These are phyloP conservation scores for Daldinia decipiens DNA, from an alignment of 495 filamentous ascomycete species.

Conservation along the genomic window DNA sequence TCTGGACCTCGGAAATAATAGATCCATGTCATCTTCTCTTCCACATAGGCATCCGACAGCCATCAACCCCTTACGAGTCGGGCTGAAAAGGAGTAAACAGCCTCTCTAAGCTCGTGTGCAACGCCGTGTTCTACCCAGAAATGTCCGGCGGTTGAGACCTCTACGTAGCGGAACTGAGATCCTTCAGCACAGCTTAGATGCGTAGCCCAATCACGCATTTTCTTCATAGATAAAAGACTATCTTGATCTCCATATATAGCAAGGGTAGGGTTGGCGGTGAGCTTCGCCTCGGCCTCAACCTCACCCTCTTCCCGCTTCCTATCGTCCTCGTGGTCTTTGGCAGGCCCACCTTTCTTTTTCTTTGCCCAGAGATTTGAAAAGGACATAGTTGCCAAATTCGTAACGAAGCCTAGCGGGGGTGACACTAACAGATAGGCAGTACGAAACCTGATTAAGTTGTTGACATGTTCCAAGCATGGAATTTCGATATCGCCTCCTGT, in stretches of 20 bases:
- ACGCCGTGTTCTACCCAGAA: slow-evolving; percentile 81
- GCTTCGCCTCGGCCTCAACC: slow-evolving; percentile 60
- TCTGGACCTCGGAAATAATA: neutral
- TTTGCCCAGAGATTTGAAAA: slow-evolving; percentile 43
- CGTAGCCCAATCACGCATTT: slow-evolving; percentile 75
- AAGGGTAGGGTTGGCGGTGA: slow-evolving; percentile 68
- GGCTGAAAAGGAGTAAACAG: slow-evolving; percentile 34
- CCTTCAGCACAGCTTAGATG: slow-evolving; percentile 57
- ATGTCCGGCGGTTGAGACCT: slow-evolving; percentile 78
- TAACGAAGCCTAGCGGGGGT: slow-evolving; percentile 74
- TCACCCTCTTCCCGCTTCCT: slow-evolving; percentile 46
- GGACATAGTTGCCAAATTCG: slow-evolving; percentile 66
- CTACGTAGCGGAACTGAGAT: slow-evolving; percentile 61
- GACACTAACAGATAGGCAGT: slow-evolving; percentile 83
- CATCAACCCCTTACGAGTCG: slow-evolving; percentile 4
- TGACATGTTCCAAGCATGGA: slow-evolving; percentile 40
- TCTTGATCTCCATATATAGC: slow-evolving; percentile 84
- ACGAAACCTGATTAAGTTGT: slow-evolving; percentile 40
- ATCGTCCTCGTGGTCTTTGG: slow-evolving; percentile 17
- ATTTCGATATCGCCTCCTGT: slow-evolving; percentile 27
- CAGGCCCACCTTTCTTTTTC: slow-evolving; percentile 14
- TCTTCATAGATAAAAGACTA: slow-evolving; percentile 74
- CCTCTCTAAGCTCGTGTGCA: slow-evolving; percentile 63
- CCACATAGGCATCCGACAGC: neutral
- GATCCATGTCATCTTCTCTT: neutral